phyloP scores from a whole-genome alignment of 148 eudicot species.

The Salicornia ramosissima region DNA sequence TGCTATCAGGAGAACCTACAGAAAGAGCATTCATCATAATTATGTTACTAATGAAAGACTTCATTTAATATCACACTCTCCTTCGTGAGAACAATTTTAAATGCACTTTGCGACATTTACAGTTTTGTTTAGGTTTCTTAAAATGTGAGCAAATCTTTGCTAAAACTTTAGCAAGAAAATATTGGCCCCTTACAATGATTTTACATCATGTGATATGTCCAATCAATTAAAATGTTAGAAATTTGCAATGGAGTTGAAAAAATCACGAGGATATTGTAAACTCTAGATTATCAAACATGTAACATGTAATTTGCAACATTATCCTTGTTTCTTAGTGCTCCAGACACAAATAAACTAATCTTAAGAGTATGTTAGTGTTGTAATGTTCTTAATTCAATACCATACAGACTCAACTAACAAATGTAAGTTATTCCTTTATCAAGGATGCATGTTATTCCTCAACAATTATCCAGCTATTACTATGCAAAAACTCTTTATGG shows the following conservation, averaged over 20 bases:
- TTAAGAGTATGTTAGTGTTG: no score
- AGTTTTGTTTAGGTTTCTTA: background rate
- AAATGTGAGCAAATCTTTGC: background rate
- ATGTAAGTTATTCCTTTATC: no score
- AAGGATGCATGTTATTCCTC: no score
- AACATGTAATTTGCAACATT: background rate
- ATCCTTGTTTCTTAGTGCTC: background rate
- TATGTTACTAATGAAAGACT: background rate
- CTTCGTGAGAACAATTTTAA: background rate
- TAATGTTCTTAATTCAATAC: no score
- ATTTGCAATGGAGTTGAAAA: background rate
- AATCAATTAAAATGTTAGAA: background rate
- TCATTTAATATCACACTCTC: background rate
- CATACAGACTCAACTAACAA: no score
- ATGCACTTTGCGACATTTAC: background rate
- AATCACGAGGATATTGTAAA: background rate
- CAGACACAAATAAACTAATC: background rate
- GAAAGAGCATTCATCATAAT: background rate
- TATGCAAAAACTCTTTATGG: no score
- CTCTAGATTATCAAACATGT: no score
- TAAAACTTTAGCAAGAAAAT: background rate
- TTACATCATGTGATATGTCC: background rate
- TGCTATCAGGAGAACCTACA: constrained; percentile 68
- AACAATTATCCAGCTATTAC: no score
- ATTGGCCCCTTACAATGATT: background rate